phyloP scores from a whole-genome alignment of 352 stramenopile genomes.

The Globisporangium nagaii region DNA sequence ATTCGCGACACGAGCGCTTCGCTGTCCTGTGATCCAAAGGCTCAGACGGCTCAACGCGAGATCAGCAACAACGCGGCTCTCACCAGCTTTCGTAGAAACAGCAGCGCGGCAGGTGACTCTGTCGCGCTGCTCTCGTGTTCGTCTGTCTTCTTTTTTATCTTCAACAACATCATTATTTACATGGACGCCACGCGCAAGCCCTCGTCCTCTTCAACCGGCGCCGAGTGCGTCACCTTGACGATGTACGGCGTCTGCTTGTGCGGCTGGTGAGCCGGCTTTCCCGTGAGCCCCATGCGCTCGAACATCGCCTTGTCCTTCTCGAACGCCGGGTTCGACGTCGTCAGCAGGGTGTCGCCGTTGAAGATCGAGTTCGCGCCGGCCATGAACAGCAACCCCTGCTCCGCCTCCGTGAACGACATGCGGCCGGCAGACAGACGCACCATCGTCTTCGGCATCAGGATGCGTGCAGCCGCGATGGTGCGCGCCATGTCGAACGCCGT shows the following conservation, averaged over 20 bases:
- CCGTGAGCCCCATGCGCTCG: conserved; percentile 90
- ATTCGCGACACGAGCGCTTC: too few relatives aligned
- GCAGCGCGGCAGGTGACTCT: too few relatives aligned
- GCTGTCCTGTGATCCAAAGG: too few relatives aligned
- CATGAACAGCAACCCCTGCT: conserved; percentile 97
- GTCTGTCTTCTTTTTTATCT: not conserved
- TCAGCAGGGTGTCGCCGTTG: conserved; percentile 97
- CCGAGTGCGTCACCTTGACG: conserved; percentile 75
- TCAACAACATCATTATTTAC: conserved; percentile 13
- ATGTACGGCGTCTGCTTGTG: conserved; percentile 81
- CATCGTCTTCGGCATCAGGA: conserved; percentile 98
- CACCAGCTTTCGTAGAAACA: too few relatives aligned
- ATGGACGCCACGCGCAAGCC: conserved; percentile 11
- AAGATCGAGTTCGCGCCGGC: conserved; percentile 98
- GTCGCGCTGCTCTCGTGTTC: not conserved
- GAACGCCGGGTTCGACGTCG: conserved; percentile 95
- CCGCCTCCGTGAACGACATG: conserved; percentile 94
- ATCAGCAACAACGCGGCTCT: too few relatives aligned
- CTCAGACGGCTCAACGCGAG: too few relatives aligned
- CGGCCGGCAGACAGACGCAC: conserved; percentile 95
- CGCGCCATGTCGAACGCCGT: conserved; percentile 96
- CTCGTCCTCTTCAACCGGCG: conserved; percentile 24
- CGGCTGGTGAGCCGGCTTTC: conserved; percentile 93
- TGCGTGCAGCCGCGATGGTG: conserved; percentile 96
- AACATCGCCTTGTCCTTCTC: conserved; percentile 95